Evolutionary conservation across 2,329 filamentous ascomycete species (phyloP), one percentile per base, ranked within the genome.

Genomic region (Dactylellina haptotyla): DNA sequence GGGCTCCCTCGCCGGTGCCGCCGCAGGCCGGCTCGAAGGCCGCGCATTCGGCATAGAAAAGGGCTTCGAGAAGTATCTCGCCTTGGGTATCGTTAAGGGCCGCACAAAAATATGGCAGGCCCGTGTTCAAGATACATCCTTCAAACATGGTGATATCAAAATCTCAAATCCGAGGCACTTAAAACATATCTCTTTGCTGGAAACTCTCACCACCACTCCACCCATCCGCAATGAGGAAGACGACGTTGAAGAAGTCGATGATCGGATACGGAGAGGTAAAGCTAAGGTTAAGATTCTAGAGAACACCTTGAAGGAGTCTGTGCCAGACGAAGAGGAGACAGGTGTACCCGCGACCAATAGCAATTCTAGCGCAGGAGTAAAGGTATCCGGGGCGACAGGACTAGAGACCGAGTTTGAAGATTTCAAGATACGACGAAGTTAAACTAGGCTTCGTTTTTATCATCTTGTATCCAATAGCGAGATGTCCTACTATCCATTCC

Each of bases 31-130:
- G 67, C 88, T 92, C 76, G 95, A 99, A 84, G 95, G 95, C 73
- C 90, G 93, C 57, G 87, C 92, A 18, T 92, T 98, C 79, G 95
- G 94, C 0, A 87, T 98, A 43, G 90, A 96, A 80, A 95, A 93
- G 76, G 94, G 93, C 0, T 98, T 95, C 78, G 92, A 97, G 78
- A 98, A 97, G 82, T 97, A 96, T 79, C 80, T 90, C 43, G 89
- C 92, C 75, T 87, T 92, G 80, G 94, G 94, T 1, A 85, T 86
- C 69, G 82, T 98, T 30, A 89, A 94, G 77, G 91, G 92, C 46
- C 89, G 88, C 78, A 88, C 92, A 12, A 82, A 90, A 23, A 84
- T 98, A n/a, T 98, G 94, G 93, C 88, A 89, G 10, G 90, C 91
- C 72, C 85, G 93, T 61, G 3, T 50, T 4, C 8, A 5, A 8